phyloP scores from a whole-genome alignment of 441 rosid species.

The Melastoma candidum region DNA sequence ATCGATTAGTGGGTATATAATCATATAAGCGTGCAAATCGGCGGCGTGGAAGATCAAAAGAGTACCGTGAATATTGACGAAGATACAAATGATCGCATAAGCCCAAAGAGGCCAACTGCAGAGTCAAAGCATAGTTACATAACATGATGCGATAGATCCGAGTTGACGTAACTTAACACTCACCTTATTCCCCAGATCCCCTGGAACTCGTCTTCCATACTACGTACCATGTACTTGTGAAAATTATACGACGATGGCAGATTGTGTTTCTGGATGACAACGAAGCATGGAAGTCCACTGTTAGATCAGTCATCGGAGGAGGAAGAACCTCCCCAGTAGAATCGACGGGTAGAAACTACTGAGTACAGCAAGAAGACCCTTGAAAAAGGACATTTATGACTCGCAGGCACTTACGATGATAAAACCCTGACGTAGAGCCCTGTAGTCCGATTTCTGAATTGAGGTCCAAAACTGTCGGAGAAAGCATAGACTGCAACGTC shows the following conservation, averaged over 20 bases:
- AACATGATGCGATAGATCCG: background rate
- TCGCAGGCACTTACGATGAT: slow-evolving; percentile 53
- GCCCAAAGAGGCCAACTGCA: slow-evolving; percentile 94
- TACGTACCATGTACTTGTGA: slow-evolving; percentile 85
- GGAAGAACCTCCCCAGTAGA: too few species aligned
- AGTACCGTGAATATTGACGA: slow-evolving; percentile 82
- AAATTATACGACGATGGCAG: slow-evolving; percentile 80
- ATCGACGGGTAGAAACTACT: too few species aligned
- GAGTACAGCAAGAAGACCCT: background rate
- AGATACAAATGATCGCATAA: slow-evolving; percentile 84
- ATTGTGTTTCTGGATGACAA: slow-evolving; percentile 64
- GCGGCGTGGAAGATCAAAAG: slow-evolving; percentile 2
- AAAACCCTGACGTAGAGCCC: slow-evolving; percentile 80
- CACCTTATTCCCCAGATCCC: slow-evolving; percentile 93
- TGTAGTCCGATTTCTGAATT: slow-evolving; percentile 70
- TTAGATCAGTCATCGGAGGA: background rate
- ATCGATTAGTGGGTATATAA: slow-evolving; percentile 1
- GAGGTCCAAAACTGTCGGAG: slow-evolving; percentile 73
- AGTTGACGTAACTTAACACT: slow-evolving; percentile 5
- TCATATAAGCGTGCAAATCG: slow-evolving; percentile 4
- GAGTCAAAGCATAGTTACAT: background rate
- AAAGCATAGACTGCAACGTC: slow-evolving; percentile 71
- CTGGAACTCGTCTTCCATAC: slow-evolving; percentile 95
- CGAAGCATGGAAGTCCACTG: slow-evolving; percentile 6
- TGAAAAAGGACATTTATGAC: background rate